Evolutionary conservation across 192 early-diverging fungal genomes (phyloP), one percentile per base, ranked within the genome.

Genomic region (Coemansia aciculifera): DNA sequence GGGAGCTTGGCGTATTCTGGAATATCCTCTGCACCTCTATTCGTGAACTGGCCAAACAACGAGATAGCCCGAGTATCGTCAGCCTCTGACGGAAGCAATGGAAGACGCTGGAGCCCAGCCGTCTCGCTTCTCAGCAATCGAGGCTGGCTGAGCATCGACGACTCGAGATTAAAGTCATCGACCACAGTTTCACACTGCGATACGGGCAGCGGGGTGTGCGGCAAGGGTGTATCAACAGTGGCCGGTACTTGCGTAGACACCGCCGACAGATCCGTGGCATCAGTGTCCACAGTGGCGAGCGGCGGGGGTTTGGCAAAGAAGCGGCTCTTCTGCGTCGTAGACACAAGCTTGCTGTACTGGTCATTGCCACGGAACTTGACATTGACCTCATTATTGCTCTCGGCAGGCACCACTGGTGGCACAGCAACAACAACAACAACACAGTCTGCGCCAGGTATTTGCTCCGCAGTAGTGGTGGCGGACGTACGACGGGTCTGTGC

Each of bases 281-380:
- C 46, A 49, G 17, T 9, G n/a, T 34, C 49, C 68, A 57, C 46
- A 3, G 34, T 3, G 21, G 2, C 5, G 23, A 10, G 13, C 0
- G 34, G 48, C n/a, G n/a, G 32, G 15, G 36, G 21, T 5, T 67
- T 56, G 0, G 10, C 54, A 34, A 83, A 83, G 72, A 83, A 83
- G 39, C 67, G 31, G 59, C 80, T 83, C 6, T 65, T 62, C 23
- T 68, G 29, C 11, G 51, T 62, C 3, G 80, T 83, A 3, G 62
- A 23, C 19, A 72, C 66, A 5, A 66, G 36, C 44, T 37, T 42
- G 49, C 63, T 34, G 31, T 68, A 59, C 17, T 62, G 63, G 13
- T 61, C 40, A 2, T 51, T 68, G 64, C 32, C 40, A 23, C 80
- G 75, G 49, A 77, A 77, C 46, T 60, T 71, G 43, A 74, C 72